Percentiles rank a stretch among this genome's conserved stretches.
phyloP scores from a whole-genome alignment of 163 green algal genomes.

The Prototheca wickerhamii region DNA sequence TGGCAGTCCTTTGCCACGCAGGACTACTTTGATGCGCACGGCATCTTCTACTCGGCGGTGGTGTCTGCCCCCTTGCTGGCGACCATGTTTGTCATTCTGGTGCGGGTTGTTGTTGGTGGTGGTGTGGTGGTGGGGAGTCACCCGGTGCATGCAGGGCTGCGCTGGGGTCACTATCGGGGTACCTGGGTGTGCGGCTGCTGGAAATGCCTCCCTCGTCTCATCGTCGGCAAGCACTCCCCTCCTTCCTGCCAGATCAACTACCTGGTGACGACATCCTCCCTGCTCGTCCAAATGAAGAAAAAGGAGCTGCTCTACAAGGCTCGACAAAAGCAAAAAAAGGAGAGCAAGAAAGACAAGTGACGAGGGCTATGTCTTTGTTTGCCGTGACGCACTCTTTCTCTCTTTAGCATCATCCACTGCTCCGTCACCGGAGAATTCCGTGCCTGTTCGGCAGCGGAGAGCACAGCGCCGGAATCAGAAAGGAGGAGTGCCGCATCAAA shows the following conservation, averaged over 20 bases:
- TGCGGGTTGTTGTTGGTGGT: constrained; percentile 6
- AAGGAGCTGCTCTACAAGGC: constrained; percentile 49
- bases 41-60: constrained; percentile 57
- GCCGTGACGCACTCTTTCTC: no score
- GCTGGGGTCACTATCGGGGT: no score
- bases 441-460: no score
- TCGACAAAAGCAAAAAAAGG: not conserved
- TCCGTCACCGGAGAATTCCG: no score
- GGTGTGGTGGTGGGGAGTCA: not conserved
- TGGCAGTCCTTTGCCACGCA: constrained; percentile 63
- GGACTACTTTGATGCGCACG: constrained; percentile 69
- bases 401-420: no score
- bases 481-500: no score
- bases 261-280: constrained; percentile 25
- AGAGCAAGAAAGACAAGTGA: not conserved
- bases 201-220: not conserved
- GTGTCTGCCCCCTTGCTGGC: constrained; percentile 64
- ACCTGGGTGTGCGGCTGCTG: no score
- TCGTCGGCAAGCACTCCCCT: not conserved
- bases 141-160: no score
- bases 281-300: constrained; percentile 59
- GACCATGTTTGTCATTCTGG: constrained; percentile 60
- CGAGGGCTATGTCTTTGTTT: not conserved
- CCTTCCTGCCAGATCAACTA: constrained; percentile 47
- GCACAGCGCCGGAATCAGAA: no score